phyloP scores from a whole-genome alignment of 2,329 filamentous ascomycete species.

The Aspergillus nomiae region DNA sequence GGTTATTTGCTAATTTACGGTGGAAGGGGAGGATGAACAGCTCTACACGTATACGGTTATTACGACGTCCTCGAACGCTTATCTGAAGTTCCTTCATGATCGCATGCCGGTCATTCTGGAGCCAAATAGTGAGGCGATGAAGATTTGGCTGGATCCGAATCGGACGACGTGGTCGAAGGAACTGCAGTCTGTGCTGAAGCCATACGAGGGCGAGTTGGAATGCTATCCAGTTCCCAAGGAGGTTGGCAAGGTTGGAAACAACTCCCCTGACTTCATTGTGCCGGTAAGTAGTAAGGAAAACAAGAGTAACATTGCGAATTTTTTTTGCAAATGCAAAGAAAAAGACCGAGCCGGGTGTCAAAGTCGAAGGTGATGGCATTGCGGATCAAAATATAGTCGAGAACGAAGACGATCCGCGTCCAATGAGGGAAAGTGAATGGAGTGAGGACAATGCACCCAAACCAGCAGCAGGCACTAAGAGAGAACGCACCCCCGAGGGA shows the following conservation, averaged over 20 bases:
- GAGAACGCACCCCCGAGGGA: conserved; percentile 47
- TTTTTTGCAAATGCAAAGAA: conserved; percentile 68
- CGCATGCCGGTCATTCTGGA: conserved; percentile 95
- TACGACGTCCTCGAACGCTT: conserved; percentile 82
- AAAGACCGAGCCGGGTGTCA: conserved; percentile 28
- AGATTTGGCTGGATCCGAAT: conserved; percentile 75
- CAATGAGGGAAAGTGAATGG: conserved; percentile 47
- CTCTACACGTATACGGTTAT: conserved; percentile 91
- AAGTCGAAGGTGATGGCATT: conserved; percentile 20
- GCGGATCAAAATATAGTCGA: not conserved
- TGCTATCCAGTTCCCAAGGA: conserved; percentile 85
- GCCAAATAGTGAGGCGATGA: conserved; percentile 69
- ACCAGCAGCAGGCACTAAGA: conserved; percentile 50
- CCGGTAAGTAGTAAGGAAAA: conserved; percentile 84
- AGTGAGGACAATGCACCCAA: conserved; percentile 57
- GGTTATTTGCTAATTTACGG: not conserved
- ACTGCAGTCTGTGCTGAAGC: conserved; percentile 76
- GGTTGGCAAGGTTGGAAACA: conserved; percentile 92
- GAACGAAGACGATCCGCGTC: conserved; percentile 29
- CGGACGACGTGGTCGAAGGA: conserved; percentile 74
- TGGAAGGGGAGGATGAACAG: conserved; percentile 64
- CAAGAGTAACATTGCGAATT: conserved; percentile 91
- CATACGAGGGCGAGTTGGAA: conserved; percentile 76
- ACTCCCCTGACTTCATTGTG: conserved; percentile 79
- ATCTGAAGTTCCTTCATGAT: conserved; percentile 84